Evolutionary conservation across 2,329 filamentous ascomycete species (phyloP), one percentile per base, ranked within the genome.

Genomic region (Byssothecium circinans): DNA sequence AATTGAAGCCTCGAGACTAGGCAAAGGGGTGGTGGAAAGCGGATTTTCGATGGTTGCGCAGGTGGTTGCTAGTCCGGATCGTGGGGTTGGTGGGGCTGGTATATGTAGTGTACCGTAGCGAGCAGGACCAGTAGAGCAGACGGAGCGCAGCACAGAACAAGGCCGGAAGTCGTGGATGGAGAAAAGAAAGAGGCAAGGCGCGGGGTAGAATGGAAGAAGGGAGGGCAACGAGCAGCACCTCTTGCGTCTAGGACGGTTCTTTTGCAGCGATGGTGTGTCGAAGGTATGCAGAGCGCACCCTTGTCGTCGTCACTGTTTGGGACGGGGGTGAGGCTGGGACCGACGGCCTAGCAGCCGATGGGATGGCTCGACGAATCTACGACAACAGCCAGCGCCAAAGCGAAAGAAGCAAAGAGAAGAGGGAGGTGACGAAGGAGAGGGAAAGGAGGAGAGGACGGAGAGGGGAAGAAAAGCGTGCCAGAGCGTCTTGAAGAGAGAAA

Each of bases 231-330:
- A 6, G 35, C 17, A 4, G 35, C 35, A 34, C 4, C 17, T n/a
- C 14, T 34, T n/a, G 32, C 17, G 32, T n/a, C 14, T 36, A 36
- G 15, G 6, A 23, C 17, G 4, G 34, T 18, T 34, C 10, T 33
- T 18, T 11, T 27, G 38, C 11, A 12, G 39, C 37, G 32, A 42
- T 14, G 46, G 51, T 49, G 50, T 30, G 47, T 29, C 12, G 35
- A 47, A 48, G 44, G 45, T 48, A 41, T 55, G 22, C 49, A 50
- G 52, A 45, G 14, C 33, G 40, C 45, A 59, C 52, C 55, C 57
- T 42, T 52, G 59, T 56, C 49, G 23, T 47, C 27, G 54, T 39
- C 36, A 20, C 39, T 33, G 48, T 43, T 51, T 47, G 22, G 33
- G 43, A 56, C 47, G 42, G 30, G 33, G 33, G 8, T 20, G 18